Conservation (phyloP, 352 stramenopile species). For the Peronospora belbahrii region DNA sequence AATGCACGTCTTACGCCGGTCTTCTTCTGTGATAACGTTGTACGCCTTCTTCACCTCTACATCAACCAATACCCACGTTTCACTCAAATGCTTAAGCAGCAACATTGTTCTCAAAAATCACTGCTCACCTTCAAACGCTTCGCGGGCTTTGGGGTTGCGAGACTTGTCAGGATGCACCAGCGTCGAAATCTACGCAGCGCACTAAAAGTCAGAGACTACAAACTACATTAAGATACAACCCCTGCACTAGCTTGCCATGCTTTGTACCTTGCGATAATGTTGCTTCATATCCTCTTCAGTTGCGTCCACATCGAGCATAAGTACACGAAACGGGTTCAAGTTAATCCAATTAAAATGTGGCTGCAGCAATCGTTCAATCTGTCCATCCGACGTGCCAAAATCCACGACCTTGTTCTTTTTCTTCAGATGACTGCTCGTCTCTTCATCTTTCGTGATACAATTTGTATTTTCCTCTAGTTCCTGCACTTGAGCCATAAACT, state of each 20-base stretch:
- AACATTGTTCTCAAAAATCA: background rate
- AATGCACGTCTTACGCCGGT: conserved; percentile 72
- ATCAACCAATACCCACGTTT: conserved; percentile 1
- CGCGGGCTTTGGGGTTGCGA: conserved; percentile 54
- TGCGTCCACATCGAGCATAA: conserved; percentile 83
- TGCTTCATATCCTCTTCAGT: conserved; percentile 88
- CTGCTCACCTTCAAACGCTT: conserved; percentile 80
- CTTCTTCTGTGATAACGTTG: conserved; percentile 77
- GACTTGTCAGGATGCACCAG: conserved; percentile 87
- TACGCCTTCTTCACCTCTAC: conserved; percentile 84
- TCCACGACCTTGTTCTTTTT: conserved; percentile 53
- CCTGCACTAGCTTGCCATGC: background rate
- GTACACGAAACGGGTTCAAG: conserved; percentile 81
- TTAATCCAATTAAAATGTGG: conserved; percentile 83
- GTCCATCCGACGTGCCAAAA: conserved; percentile 59
- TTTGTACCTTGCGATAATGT: conserved; percentile 80
- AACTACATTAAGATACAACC: background rate
- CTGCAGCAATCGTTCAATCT: conserved; percentile 60
- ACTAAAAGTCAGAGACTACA: background rate
- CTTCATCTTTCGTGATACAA: conserved; percentile 60
- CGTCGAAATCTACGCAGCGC: conserved; percentile 52
- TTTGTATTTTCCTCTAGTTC: conserved; percentile 71
- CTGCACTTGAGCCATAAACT: conserved; percentile 84
- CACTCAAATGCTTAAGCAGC: background rate
- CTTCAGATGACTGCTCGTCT: conserved; percentile 16